A percentile compares a stretch with the other conserved stretches of the same genome.
These are phyloP conservation scores for Pestalotiopsis sp. DNA, from an alignment of 2,329 filamentous ascomycete species.

Conservation along the genomic window DNA sequence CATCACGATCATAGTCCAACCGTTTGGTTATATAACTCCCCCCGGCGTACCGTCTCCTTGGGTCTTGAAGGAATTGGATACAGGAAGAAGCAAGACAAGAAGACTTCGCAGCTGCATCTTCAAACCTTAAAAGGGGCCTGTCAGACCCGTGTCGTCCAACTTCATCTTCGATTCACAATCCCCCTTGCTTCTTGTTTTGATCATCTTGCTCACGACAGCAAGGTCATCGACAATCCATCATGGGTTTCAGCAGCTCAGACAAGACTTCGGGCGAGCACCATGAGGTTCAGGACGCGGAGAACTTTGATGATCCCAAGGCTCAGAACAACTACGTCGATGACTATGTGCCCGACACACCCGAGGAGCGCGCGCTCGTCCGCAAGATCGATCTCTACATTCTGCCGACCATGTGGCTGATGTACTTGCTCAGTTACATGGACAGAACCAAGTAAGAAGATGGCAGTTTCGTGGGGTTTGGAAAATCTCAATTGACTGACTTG, in stretches of 20 bases:
- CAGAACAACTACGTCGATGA: conserved; percentile 20
- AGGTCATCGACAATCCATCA: not conserved
- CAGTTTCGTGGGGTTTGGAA: not conserved
- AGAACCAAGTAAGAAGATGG: conserved; percentile 43
- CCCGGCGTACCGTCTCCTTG: not conserved
- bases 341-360: conserved; percentile 30
- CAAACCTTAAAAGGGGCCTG: not conserved
- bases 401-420: conserved; percentile 59
- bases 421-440: conserved; percentile 62
- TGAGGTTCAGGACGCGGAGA: conserved; percentile 17
- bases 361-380: conserved; percentile 35
- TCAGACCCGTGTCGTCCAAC: not conserved
- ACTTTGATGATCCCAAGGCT: conserved; percentile 5
- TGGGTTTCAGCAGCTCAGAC: not conserved
- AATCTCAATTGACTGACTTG: not conserved
- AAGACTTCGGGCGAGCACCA: conserved; percentile 10
- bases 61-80: not conserved
- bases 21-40: not conserved
- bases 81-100: not conserved
- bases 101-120: not conserved
- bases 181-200: not conserved
- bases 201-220: not conserved
- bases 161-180: not conserved
- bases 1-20: not conserved
- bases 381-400: conserved; percentile 41